Evolutionary conservation across 2,329 filamentous ascomycete genomes (phyloP).

Genomic region (Pezicula radicicola): DNA sequence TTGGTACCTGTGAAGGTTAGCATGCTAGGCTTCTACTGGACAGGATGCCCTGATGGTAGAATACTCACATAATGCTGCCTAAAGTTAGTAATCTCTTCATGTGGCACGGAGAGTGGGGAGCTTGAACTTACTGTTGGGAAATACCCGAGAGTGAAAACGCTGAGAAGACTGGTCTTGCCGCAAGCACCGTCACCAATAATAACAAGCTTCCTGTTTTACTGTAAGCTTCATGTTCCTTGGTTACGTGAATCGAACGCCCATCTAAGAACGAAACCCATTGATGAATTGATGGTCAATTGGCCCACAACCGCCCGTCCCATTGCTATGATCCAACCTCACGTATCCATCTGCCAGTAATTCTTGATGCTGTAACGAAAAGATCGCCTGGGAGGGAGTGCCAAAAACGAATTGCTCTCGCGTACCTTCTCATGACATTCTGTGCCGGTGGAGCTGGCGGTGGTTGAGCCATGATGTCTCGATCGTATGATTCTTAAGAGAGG

Average conservation of each 20-base stretch:
- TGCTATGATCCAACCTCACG: background rate
- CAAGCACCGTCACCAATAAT: slow-evolving; percentile 98
- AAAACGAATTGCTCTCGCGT: slow-evolving; percentile 11
- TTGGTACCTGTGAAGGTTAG: slow-evolving; percentile 69
- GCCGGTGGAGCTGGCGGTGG: slow-evolving; percentile 21
- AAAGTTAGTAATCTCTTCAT: slow-evolving; percentile 24
- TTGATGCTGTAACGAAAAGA: background rate
- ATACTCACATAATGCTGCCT: slow-evolving; percentile 46
- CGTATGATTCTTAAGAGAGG: background rate
- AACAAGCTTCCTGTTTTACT: slow-evolving; percentile 73
- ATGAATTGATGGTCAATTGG: background rate
- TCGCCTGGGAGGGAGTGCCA: background rate
- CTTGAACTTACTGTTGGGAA: slow-evolving; percentile 81
- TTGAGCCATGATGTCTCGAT: slow-evolving; percentile 26
- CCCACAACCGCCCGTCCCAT: background rate
- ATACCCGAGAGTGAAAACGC: slow-evolving; percentile 96
- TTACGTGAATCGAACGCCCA: no score
- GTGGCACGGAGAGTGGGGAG: slow-evolving; percentile 15
- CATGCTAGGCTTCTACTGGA: slow-evolving; percentile 35
- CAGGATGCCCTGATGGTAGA: background rate
- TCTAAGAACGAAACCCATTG: no score
- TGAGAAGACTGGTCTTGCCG: slow-evolving; percentile 95
- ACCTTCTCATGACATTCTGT: slow-evolving; percentile 44
- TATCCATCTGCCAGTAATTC: background rate
- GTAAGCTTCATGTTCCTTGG: background rate